Percentiles rank a stretch among this genome's conserved stretches.
Evolutionary conservation across 495 filamentous ascomycete genomes (phyloP).

Genomic region (Penicillium verhagenii): DNA sequence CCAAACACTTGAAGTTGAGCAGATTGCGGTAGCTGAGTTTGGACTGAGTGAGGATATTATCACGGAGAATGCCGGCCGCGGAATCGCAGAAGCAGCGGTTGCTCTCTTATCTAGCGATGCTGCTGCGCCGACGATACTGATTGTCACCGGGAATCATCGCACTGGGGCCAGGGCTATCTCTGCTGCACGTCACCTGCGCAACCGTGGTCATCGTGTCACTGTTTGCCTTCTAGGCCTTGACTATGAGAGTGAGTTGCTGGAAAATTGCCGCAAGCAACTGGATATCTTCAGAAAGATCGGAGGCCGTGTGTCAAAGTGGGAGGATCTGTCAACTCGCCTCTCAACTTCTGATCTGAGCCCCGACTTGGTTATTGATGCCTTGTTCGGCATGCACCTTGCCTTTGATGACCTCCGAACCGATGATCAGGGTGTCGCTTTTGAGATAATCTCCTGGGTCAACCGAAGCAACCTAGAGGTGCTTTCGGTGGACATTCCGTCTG

Average conservation of each 20-base stretch:
- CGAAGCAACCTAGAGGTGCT: conserved; percentile 72
- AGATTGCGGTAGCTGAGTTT: conserved; percentile 77
- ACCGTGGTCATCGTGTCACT: conserved; percentile 73
- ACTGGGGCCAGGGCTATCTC: conserved; percentile 80
- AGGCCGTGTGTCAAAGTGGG: conserved; percentile 62
- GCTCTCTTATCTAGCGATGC: conserved; percentile 48
- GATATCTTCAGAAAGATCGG: conserved; percentile 76
- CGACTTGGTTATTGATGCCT: conserved; percentile 83
- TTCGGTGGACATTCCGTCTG: conserved; percentile 83
- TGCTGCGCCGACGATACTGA: conserved; percentile 64
- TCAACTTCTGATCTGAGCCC: conserved; percentile 59
- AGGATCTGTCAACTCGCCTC: conserved; percentile 50
- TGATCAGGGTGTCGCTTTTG: conserved; percentile 78
- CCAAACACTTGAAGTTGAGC: conserved; percentile 88
- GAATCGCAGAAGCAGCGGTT: conserved; percentile 81
- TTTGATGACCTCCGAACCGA: conserved; percentile 81
- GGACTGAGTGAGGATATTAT: conserved; percentile 86
- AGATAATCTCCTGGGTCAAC: conserved; percentile 86
- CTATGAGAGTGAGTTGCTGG: conserved; percentile 68
- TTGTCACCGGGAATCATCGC: conserved; percentile 86
- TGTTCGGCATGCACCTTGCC: conserved; percentile 77
- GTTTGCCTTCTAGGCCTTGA: conserved; percentile 82
- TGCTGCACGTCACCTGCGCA: conserved; percentile 81
- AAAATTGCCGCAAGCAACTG: conserved; percentile 70
- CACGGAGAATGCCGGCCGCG: conserved; percentile 84